Conservation (phyloP, 805 yeast genomes). For the Metschnikowia drakensbergensis region DNA sequence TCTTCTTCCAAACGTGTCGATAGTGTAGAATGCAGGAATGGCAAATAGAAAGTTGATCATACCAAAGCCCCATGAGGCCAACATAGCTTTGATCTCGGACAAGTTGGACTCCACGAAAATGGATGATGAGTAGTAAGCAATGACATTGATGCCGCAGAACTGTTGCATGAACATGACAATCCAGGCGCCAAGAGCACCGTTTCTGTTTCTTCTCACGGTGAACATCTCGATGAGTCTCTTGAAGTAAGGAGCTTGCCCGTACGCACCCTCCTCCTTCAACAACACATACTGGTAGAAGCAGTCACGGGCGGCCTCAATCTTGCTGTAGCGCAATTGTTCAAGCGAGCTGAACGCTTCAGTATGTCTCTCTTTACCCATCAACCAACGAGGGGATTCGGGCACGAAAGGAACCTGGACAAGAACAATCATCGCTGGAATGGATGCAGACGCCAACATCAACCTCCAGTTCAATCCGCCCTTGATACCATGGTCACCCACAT, state of each 20-base stretch:
- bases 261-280: constrained; percentile 58
- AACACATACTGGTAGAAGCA: constrained; percentile 55
- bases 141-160: constrained; percentile 85
- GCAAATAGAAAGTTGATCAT: constrained; percentile 77
- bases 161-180: constrained; percentile 88
- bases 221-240: constrained; percentile 55
- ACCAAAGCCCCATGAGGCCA: constrained; percentile 87
- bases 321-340: constrained; percentile 40
- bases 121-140: constrained; percentile 79
- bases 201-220: constrained; percentile 74
- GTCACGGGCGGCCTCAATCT: constrained; percentile 61
- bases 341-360: constrained; percentile 50
- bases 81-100: constrained; percentile 55
- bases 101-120: constrained; percentile 70
- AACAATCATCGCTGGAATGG: constrained; percentile 52
- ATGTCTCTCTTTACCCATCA: constrained; percentile 50
- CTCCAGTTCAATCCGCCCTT: constrained; percentile 54
- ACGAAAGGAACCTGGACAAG: constrained; percentile 48
- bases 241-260: constrained; percentile 41
- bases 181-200: constrained; percentile 77
- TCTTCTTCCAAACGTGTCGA: constrained; percentile 76
- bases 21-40: constrained; percentile 74
- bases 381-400: constrained; percentile 73
- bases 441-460: constrained; percentile 62
- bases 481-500: constrained; percentile 45